A percentile compares a stretch with the other conserved stretches of the same genome.
phyloP scores from a whole-genome alignment of 176 grass and related monocot species.

The Avena insularis region DNA sequence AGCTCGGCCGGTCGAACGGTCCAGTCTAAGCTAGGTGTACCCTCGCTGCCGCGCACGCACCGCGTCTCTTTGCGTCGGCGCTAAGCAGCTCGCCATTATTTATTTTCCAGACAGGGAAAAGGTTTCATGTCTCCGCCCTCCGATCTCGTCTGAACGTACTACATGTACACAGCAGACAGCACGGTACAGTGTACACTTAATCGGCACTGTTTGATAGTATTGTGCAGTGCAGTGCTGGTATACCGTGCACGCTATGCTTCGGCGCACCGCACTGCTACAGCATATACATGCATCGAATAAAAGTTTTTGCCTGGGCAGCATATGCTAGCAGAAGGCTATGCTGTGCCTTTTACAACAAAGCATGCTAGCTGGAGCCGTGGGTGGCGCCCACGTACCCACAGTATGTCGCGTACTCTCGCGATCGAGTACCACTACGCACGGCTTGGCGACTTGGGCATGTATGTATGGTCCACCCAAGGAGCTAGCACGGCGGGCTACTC shows the following conservation, averaged over 20 bases:
- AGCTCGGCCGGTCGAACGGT: too few species aligned
- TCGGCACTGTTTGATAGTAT: background rate
- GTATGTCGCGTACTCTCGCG: background rate
- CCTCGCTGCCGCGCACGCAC: background rate
- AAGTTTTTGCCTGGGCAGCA: background rate
- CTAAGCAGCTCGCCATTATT: slow-evolving; percentile 17
- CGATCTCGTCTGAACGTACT: background rate
- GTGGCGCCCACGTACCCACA: slow-evolving; percentile 9
- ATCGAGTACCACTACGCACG: background rate
- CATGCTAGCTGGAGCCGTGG: background rate
- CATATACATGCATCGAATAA: background rate
- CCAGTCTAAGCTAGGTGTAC: background rate
- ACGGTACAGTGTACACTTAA: too few species aligned
- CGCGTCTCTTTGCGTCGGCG: slow-evolving; percentile 22
- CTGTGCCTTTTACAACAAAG: background rate
- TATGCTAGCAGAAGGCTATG: background rate
- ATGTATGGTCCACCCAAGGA: background rate
- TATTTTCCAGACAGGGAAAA: background rate
- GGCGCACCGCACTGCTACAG: background rate
- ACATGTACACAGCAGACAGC: background rate
- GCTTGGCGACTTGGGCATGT: background rate
- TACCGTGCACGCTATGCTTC: background rate
- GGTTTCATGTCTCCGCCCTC: background rate
- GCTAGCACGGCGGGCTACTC: background rate
- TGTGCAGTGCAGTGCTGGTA: background rate